Percentiles rank a stretch among this genome's conserved stretches.
Conservation (phyloP, 768 basidiomycete genomes). For the Cystobasidium ongulense region DNA sequence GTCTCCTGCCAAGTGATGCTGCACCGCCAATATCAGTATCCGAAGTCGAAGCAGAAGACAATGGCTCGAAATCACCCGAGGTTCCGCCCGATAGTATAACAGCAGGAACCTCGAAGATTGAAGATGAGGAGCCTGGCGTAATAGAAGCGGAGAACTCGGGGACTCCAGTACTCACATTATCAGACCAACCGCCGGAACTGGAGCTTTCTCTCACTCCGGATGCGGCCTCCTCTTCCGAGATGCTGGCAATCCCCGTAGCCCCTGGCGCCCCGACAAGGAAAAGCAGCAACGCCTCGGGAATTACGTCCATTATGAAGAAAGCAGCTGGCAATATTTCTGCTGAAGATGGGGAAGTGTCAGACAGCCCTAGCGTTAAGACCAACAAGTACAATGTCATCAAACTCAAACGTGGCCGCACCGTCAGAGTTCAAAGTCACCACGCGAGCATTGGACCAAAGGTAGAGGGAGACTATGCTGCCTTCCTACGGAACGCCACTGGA, state of each 20-base stretch:
- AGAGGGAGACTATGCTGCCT: conserved; percentile 17
- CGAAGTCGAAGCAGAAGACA: no score
- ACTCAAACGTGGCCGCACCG: not conserved
- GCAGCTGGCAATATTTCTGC: not conserved
- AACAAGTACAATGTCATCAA: not conserved
- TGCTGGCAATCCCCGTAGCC: not conserved
- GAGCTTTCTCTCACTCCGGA: no score
- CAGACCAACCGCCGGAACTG: no score
- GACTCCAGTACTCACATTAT: no score
- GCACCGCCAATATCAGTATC: no score
- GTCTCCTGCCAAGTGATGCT: no score
- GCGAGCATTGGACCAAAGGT: conserved; percentile 12
- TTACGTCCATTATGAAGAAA: not conserved
- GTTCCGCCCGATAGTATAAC: no score
- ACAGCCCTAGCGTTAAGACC: not conserved
- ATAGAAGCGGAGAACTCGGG: no score
- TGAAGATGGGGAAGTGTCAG: not conserved
- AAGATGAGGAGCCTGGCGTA: no score
- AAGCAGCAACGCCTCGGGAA: not conserved
- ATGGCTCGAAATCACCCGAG: no score
- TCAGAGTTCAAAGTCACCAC: conserved; percentile 18
- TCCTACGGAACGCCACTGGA: conserved; percentile 8
- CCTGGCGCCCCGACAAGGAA: no score
- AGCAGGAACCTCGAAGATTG: no score
- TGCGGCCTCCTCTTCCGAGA: not conserved